Base-by-base conservation (phyloP, 163 green algal species). In the Trebouxia gelatinosa region DNA sequence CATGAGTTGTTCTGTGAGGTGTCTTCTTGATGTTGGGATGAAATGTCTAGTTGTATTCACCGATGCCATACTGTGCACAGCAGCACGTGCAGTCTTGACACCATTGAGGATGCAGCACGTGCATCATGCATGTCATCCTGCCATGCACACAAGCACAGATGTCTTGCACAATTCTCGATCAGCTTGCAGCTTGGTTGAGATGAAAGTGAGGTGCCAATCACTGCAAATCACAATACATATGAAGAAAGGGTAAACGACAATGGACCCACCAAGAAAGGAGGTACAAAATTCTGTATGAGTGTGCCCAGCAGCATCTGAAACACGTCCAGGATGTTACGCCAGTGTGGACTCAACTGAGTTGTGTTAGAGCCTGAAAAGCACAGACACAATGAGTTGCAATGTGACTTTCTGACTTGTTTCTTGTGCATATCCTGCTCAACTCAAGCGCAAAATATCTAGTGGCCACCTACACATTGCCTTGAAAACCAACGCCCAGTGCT, bases 281-380 rank as follows among this genome's bases (percentile, higher is more conserved):
- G 96, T 75, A 99, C 93, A 72, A 94, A 50, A 85, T 93, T 94
- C 57, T 84, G 85, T 76, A 88, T 89, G 58, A 98, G 82, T 37
- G 85, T 92, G 19, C 68, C 79, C 70, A 99, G 90, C 81, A 98
- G 85, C n/a, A 43, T 54, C 71, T 96, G 91, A 62, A 99, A 91
- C 39, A 89, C 85, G 31, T 81, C 81, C 72, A 99, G 91, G 77
- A 99, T 97, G 77, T 90, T 89, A 34, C 75, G 80, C 95, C 95
- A 99, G 58, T 94, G 92, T 40, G 86, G 86, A 77, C 78, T 83
- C 78, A 92, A 79, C 35, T 78, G 68, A 37, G 57, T 70, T 37
- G 59, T 46, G 46, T 72, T 72, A 13, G 64, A 72, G 9, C 64
- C 64, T 17, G n/a, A n/a, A n/a, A n/a, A n/a, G n/a, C n/a, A n/a